Evolutionary conservation across 148 eudicot species (phyloP).

Genomic region (Diospyros lotus): DNA sequence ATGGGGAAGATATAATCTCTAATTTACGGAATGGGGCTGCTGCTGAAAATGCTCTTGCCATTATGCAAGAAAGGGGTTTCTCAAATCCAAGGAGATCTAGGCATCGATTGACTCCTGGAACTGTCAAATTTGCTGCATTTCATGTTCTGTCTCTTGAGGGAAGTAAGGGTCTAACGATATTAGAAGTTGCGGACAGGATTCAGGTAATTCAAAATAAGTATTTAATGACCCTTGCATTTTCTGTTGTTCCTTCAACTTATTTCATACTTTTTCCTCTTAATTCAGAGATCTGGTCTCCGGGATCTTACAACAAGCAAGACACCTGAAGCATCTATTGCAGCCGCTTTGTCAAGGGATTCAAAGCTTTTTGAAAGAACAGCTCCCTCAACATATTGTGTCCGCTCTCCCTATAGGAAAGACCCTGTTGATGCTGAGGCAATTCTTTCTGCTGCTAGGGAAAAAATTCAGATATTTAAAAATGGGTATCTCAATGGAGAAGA

Average conservation of each 20-base stretch:
- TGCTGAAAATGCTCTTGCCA: slow-evolving; percentile 78
- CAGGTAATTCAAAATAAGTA: slow-evolving; percentile 44
- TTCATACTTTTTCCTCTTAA: background rate
- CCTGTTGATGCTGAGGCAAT: slow-evolving; percentile 67
- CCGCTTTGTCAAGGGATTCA: slow-evolving; percentile 89
- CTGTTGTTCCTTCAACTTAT: background rate
- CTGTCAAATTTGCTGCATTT: slow-evolving; percentile 94
- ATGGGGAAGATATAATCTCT: slow-evolving; percentile 62
- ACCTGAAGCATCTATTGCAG: slow-evolving; percentile 95
- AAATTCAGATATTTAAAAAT: slow-evolving; percentile 50
- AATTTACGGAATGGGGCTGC: slow-evolving; percentile 81
- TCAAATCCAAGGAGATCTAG: slow-evolving; percentile 80
- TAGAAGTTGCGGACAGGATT: slow-evolving; percentile 88
- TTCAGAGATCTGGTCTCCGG: slow-evolving; percentile 86
- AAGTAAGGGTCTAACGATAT: slow-evolving; percentile 65
- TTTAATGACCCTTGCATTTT: slow-evolving; percentile 7
- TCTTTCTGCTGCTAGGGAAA: slow-evolving; percentile 69
- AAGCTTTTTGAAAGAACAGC: slow-evolving; percentile 95
- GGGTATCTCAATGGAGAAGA: slow-evolving; percentile 62
- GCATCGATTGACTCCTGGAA: slow-evolving; percentile 96
- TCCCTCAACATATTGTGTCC: slow-evolving; percentile 89
- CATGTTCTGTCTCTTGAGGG: slow-evolving; percentile 91
- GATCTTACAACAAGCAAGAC: slow-evolving; percentile 95
- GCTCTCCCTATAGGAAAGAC: slow-evolving; percentile 76
- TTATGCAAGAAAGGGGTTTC: slow-evolving; percentile 79